A percentile compares a stretch with the other conserved stretches of the same genome.
These are phyloP conservation scores for Tetracladium maxilliforme DNA, from an alignment of 2,329 filamentous ascomycete genomes.

Conservation along the genomic window DNA sequence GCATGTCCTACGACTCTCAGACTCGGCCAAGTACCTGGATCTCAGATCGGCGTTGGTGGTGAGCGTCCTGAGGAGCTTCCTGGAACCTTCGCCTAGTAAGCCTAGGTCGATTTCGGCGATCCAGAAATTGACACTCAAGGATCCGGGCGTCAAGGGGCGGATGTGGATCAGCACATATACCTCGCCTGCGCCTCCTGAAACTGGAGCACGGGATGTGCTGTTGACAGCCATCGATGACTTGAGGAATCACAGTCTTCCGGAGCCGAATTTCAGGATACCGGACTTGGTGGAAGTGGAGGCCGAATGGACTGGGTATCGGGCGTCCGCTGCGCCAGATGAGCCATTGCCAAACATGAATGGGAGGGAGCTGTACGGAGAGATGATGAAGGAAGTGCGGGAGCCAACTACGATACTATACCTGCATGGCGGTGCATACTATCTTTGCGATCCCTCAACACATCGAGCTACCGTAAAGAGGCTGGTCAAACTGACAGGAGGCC, in stretches of 20 bases:
- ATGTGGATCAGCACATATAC: conserved; percentile 69
- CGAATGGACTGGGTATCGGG: conserved; percentile 64
- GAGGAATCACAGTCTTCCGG: conserved; percentile 18
- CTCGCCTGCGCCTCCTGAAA: conserved; percentile 40
- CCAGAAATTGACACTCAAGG: conserved; percentile 48
- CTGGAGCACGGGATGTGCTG: conserved; percentile 41
- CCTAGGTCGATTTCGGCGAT: conserved; percentile 38
- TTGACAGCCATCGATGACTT: conserved; percentile 41
- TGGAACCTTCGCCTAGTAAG: conserved; percentile 24
- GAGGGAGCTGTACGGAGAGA: conserved; percentile 43
- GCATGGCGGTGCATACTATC: conserved; percentile 62
- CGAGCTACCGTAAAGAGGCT: conserved; percentile 42
- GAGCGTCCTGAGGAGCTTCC: conserved; percentile 52
- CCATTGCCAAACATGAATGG: conserved; percentile 42
- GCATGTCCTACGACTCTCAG: conserved; percentile 53
- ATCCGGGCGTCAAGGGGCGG: conserved; percentile 57
- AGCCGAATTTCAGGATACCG: conserved; percentile 24
- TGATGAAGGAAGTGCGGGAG: conserved; percentile 53
- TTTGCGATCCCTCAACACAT: conserved; percentile 57
- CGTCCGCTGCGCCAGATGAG: conserved; percentile 31
- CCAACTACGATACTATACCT: conserved; percentile 57
- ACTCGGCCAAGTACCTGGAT: conserved; percentile 63
- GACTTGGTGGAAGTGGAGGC: conserved; percentile 44
- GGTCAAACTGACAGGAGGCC: conserved; percentile 50
- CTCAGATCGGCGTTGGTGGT: conserved; percentile 61